These are phyloP conservation scores for Artomyces pyxidatus DNA, from an alignment of 768 basidiomycete genomes.

Conservation along the genomic window DNA sequence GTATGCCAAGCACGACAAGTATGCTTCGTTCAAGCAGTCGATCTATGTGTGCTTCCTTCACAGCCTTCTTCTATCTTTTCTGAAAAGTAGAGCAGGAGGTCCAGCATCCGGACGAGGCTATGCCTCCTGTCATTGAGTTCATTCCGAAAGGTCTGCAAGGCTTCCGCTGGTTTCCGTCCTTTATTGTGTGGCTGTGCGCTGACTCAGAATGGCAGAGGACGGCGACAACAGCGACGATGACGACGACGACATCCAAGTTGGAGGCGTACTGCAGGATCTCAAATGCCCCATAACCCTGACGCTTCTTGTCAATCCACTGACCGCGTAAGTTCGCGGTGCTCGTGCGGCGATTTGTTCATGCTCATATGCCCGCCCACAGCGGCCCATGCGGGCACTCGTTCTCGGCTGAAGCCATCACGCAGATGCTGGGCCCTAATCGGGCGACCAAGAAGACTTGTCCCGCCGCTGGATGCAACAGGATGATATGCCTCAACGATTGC, in stretches of 20 bases:
- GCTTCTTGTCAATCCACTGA: conserved; percentile 62
- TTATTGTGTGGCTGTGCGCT: background rate
- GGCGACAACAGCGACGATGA: conserved; percentile 75
- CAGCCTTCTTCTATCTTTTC: background rate
- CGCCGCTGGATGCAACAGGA: conserved; percentile 61
- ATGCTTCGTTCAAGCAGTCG: conserved; percentile 51
- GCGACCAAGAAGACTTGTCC: conserved; percentile 44
- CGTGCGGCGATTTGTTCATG: background rate
- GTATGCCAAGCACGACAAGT: conserved; percentile 56
- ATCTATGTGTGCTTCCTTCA: conserved; percentile 35
- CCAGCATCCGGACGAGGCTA: conserved; percentile 51
- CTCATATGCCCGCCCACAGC: conserved; percentile 31
- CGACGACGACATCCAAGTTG: conserved; percentile 85
- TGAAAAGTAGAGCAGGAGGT: conserved; percentile 44
- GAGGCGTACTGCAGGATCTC: conserved; percentile 77
- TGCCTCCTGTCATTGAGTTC: conserved; percentile 72
- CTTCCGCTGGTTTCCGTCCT: background rate
- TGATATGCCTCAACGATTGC: conserved; percentile 43
- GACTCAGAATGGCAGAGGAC: conserved; percentile 43
- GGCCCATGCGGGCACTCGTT: conserved; percentile 73
- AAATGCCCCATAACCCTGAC: conserved; percentile 76
- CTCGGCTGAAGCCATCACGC: conserved; percentile 60
- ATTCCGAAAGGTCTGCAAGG: conserved; percentile 53
- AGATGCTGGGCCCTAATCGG: conserved; percentile 41
- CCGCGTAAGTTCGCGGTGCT: conserved; percentile 51